Evolutionary conservation across 2,329 filamentous ascomycete species (phyloP).

Genomic region (Xylaria multiplex): DNA sequence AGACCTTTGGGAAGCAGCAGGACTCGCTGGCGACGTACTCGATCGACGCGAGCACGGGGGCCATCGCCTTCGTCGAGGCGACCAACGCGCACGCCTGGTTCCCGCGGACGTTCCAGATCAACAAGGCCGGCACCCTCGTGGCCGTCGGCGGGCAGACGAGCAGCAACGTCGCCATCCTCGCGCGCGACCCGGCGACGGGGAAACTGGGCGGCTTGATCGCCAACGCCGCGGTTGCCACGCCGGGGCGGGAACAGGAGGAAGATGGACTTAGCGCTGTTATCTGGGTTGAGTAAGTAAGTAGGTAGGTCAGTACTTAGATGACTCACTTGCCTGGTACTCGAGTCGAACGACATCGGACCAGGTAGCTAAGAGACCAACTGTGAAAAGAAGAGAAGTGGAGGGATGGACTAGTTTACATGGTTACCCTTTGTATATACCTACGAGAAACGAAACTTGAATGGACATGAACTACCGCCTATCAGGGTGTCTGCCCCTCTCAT

Average conservation of each 20-base stretch:
- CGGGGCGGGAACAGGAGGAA: constrained; percentile 55
- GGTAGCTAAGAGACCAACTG: no score
- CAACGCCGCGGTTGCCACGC: constrained; percentile 53
- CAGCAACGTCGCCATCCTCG: constrained; percentile 66
- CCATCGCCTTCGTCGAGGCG: constrained; percentile 62
- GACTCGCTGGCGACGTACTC: constrained; percentile 66
- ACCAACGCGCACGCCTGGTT: constrained; percentile 67
- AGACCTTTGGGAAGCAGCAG: constrained; percentile 62
- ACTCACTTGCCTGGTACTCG: neutral
- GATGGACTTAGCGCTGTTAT: constrained; percentile 60
- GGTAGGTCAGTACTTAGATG: neutral
- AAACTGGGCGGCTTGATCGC: constrained; percentile 61
- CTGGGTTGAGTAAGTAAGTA: constrained; percentile 56
- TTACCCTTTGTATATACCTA: constrained; percentile 3
- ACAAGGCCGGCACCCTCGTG: constrained; percentile 66
- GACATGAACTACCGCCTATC: no score
- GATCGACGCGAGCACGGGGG: constrained; percentile 58
- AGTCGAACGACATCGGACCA: no score
- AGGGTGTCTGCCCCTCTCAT: no score
- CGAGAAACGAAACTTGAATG: neutral
- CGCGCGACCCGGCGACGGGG: constrained; percentile 65
- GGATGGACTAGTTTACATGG: neutral
- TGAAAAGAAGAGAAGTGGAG: no score
- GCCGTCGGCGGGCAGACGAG: constrained; percentile 72
- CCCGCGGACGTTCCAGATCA: constrained; percentile 71